phyloP scores from a whole-genome alignment of 257 asterid genomes.

The Verbena officinalis region DNA sequence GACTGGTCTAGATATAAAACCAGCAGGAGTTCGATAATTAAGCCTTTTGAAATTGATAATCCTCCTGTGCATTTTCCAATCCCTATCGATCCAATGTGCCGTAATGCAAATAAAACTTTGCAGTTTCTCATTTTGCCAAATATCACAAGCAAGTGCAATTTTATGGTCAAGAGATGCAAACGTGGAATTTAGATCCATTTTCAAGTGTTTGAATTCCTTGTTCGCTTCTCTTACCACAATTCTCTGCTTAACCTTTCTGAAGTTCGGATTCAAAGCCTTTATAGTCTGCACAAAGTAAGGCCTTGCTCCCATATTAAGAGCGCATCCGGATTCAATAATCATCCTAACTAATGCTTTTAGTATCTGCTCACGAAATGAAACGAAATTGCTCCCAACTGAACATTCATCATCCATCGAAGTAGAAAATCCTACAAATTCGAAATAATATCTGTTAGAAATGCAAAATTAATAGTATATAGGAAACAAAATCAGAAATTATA shows the following conservation, averaged over 20 bases:
- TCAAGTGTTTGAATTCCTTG: not conserved
- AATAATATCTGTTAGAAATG: not conserved
- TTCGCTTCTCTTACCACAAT: constrained; percentile 6
- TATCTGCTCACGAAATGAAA: not conserved
- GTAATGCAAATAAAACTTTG: constrained; percentile 4
- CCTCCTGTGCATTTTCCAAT: constrained; percentile 28
- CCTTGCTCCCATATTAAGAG: not conserved
- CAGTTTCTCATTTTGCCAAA: constrained; percentile 1
- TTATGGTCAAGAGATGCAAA: constrained; percentile 2
- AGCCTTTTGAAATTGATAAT: constrained; percentile 1
- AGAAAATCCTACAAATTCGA: not conserved
- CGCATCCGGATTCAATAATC: not conserved
- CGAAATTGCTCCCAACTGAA: constrained; percentile 5
- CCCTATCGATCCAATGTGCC: constrained; percentile 24
- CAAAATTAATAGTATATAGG: not conserved
- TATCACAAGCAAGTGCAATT: constrained; percentile 20
- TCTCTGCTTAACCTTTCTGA: not conserved
- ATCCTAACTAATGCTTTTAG: not conserved
- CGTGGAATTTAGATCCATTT: not conserved
- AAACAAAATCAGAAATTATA: not conserved
- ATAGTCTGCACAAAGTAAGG: not conserved
- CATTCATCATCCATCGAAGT: constrained; percentile 11
- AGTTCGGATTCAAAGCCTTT: constrained; percentile 6
- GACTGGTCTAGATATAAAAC: not conserved
- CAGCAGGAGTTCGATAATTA: not conserved